Conservation (phyloP, 139 green algal species). For the Axilococcus clingmanii region DNA sequence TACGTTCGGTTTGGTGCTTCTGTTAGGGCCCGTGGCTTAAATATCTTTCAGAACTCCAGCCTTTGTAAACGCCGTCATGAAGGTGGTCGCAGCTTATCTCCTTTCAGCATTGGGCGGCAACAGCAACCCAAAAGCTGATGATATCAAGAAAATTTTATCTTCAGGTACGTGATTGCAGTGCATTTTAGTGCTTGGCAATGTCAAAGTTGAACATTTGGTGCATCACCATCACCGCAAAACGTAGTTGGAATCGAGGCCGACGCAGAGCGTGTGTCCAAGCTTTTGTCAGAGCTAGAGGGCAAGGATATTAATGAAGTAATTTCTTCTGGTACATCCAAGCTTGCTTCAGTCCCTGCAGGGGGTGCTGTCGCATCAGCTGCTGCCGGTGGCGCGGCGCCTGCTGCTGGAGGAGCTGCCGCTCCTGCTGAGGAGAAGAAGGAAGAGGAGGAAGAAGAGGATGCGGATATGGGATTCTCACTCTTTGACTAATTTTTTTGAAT, state of each 20-base stretch:
- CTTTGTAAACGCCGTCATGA: conserved; percentile 24
- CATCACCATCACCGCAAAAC: no score
- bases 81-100: conserved; percentile 32
- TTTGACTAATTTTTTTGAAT: conserved; percentile 41
- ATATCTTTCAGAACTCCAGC: conserved; percentile 12
- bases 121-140: conserved; percentile 32
- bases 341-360: conserved; percentile 57
- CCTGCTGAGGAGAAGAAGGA: conserved; percentile 53
- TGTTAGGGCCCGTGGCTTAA: conserved; percentile 11
- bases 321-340: conserved; percentile 43
- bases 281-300: conserved; percentile 63
- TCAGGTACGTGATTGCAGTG: conserved; percentile 31
- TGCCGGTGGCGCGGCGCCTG: conserved; percentile 25
- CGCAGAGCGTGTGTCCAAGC: conserved; percentile 36
- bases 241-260: conserved; percentile 59
- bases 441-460: conserved; percentile 52
- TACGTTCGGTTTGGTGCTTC: neutral
- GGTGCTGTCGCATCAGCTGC: conserved; percentile 32
- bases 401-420: conserved; percentile 34
- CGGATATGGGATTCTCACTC: conserved; percentile 62
- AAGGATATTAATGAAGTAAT: conserved; percentile 63
- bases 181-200: neutral
- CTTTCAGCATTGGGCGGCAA: conserved; percentile 64
- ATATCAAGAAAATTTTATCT: conserved; percentile 60
- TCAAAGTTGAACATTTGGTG: no score